Evolutionary conservation across 768 basidiomycete genomes (phyloP).

Genomic region (Xerocomellus dryophilus): DNA sequence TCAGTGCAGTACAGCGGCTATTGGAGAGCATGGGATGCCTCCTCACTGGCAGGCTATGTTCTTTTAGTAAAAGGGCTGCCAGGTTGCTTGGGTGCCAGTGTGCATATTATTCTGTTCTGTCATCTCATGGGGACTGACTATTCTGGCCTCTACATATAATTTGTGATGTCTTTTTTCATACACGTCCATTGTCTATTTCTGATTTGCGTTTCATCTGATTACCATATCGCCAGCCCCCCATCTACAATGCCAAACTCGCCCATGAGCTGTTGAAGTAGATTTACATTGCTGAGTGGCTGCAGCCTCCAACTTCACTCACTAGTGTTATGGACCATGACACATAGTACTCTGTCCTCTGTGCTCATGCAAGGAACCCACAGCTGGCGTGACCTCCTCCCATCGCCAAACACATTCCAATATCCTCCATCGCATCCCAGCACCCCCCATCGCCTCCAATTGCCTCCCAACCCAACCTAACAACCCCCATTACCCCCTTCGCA

Average conservation of each 20-base stretch:
- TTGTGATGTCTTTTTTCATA: neutral
- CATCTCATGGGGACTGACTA: neutral
- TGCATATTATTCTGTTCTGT: slow-evolving; percentile 27
- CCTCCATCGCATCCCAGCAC: too few relatives aligned
- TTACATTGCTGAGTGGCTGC: slow-evolving; percentile 59
- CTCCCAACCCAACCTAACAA: too few relatives aligned
- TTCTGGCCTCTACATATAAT: neutral
- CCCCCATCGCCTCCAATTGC: too few relatives aligned
- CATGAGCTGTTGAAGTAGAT: slow-evolving; percentile 75
- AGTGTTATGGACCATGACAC: slow-evolving; percentile 53
- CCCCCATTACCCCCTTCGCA: too few relatives aligned
- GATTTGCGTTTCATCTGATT: neutral
- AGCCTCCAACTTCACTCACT: slow-evolving; percentile 59
- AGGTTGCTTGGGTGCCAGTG: slow-evolving; percentile 58
- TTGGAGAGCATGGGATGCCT: slow-evolving; percentile 49
- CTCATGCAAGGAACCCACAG: slow-evolving; percentile 50
- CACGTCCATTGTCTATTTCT: neutral
- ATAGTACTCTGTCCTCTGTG: slow-evolving; percentile 72
- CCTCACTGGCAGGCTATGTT: too few relatives aligned
- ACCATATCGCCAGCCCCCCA: slow-evolving; percentile 75
- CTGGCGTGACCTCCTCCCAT: slow-evolving; percentile 58
- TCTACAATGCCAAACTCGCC: slow-evolving; percentile 76
- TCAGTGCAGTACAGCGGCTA: slow-evolving; percentile 56
- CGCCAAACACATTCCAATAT: too few relatives aligned
- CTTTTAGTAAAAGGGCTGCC: slow-evolving; percentile 52